phyloP scores from a whole-genome alignment of 306 rosid species.

The Oxytropis ochrocephala region DNA sequence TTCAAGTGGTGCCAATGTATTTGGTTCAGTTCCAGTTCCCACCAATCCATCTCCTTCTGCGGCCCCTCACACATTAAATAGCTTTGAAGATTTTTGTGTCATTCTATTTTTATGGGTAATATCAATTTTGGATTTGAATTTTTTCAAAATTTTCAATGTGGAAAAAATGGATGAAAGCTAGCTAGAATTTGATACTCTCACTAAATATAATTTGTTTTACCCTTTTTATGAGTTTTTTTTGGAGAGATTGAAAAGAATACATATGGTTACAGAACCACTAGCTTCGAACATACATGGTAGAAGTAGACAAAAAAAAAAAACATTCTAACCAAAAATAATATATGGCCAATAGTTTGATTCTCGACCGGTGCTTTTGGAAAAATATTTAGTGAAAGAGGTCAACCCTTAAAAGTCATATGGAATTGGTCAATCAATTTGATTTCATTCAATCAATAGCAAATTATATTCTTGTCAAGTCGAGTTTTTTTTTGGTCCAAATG shows the following conservation, averaged over 20 bases:
- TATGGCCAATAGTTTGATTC: no score
- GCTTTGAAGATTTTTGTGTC: conserved; percentile 19
- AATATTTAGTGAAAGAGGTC: no score
- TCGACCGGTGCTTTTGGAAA: no score
- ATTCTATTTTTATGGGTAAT: conserved; percentile 32
- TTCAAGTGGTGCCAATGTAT: conserved; percentile 74
- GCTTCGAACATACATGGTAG: conserved; percentile 3
- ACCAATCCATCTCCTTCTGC: conserved; percentile 41
- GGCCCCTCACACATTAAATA: conserved; percentile 16
- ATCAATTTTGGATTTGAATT: conserved; percentile 12
- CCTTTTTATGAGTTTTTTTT: background rate
- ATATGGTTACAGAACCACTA: background rate
- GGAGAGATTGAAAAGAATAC: background rate
- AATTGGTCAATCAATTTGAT: no score
- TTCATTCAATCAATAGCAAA: no score
- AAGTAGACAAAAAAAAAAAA: background rate
- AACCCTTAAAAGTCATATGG: no score
- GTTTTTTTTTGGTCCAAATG: no score
- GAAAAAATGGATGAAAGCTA: background rate
- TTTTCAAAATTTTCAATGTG: background rate
- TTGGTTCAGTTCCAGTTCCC: conserved; percentile 77
- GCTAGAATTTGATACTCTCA: background rate
- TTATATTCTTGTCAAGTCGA: no score
- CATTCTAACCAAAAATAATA: background rate
- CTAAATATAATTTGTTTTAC: background rate